Percentiles rank a stretch among this genome's conserved stretches.
These are phyloP conservation scores for Candida methanosorbosa DNA, from an alignment of 805 yeast genomes.

Conservation along the genomic window DNA sequence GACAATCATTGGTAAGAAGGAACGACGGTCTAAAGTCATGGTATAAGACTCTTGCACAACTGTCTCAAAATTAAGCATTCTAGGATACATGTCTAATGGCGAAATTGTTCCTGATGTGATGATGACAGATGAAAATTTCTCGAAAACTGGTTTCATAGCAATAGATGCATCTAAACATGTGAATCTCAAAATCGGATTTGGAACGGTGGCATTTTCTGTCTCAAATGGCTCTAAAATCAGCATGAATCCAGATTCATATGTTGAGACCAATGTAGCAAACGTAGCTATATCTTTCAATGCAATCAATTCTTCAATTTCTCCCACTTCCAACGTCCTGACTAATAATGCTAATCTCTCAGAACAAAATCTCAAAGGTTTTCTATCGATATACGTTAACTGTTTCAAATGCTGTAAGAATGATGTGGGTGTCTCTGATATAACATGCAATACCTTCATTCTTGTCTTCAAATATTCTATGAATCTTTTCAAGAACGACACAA, in stretches of 20 bases:
- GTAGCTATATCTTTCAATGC: conserved; percentile 95
- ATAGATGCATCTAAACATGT: conserved; percentile 96
- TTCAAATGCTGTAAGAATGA: conserved; percentile 90
- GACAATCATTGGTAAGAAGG: conserved; percentile 91
- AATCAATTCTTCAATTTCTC: conserved; percentile 83
- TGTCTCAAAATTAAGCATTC: conserved; percentile 89
- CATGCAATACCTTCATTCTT: conserved; percentile 95
- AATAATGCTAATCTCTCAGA: conserved; percentile 83
- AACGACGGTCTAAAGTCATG: conserved; percentile 87
- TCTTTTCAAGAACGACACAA: conserved; percentile 84
- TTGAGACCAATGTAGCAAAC: conserved; percentile 91
- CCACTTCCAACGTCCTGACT: conserved; percentile 81
- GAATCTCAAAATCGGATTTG: conserved; percentile 89
- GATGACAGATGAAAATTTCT: conserved; percentile 81
- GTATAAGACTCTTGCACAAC: conserved; percentile 92
- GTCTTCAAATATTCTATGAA: conserved; percentile 92
- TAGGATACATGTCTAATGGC: conserved; percentile 97
- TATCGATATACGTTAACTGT: conserved; percentile 85
- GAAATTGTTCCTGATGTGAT: conserved; percentile 98
- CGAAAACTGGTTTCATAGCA: conserved; percentile 95
- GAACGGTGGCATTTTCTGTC: conserved; percentile 87
- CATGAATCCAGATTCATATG: conserved; percentile 90
- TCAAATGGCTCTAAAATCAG: conserved; percentile 93
- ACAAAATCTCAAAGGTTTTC: conserved; percentile 86
- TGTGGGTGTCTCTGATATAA: conserved; percentile 94